Evolutionary conservation across 768 basidiomycete genomes (phyloP).

Genomic region (Glaciozyma martinii): DNA sequence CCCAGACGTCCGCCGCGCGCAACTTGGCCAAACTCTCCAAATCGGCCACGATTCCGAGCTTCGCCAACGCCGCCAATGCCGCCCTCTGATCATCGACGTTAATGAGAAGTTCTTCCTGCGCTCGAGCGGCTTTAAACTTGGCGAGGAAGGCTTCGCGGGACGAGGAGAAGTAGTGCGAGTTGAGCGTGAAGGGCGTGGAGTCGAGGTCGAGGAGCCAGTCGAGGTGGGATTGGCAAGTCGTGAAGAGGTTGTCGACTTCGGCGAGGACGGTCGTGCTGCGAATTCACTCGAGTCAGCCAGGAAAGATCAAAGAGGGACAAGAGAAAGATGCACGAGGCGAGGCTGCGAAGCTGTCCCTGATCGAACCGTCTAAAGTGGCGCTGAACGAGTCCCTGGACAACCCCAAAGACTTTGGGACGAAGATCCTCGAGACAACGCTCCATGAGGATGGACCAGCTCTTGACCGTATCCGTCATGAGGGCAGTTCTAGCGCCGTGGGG

Average conservation of each 20-base stretch:
- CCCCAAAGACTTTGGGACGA: background rate
- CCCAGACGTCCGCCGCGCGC: background rate
- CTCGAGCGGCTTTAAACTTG: conserved; percentile 32
- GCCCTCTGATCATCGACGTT: background rate
- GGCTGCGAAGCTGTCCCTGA: background rate
- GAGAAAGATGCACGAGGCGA: conserved; percentile 20
- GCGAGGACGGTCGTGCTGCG: background rate
- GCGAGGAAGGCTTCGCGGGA: background rate
- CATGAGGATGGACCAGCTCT: background rate
- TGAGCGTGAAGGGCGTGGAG: background rate
- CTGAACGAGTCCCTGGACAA: background rate
- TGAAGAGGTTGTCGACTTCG: background rate
- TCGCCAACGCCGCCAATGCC: background rate
- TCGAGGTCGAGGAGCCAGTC: background rate
- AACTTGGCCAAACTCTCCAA: background rate
- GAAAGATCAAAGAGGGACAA: background rate
- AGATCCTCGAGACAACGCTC: background rate
- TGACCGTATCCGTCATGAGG: conserved; percentile 27
- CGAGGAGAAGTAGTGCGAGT: background rate
- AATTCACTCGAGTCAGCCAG: background rate
- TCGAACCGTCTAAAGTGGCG: background rate
- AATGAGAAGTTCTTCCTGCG: background rate
- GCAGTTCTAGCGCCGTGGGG: background rate
- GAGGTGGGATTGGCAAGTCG: background rate
- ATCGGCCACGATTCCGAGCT: background rate